Percentiles rank a stretch among this genome's conserved stretches.
These are phyloP conservation scores for Colletotrichum simmondsii DNA, from an alignment of 2,329 filamentous ascomycete species.

Conservation along the genomic window DNA sequence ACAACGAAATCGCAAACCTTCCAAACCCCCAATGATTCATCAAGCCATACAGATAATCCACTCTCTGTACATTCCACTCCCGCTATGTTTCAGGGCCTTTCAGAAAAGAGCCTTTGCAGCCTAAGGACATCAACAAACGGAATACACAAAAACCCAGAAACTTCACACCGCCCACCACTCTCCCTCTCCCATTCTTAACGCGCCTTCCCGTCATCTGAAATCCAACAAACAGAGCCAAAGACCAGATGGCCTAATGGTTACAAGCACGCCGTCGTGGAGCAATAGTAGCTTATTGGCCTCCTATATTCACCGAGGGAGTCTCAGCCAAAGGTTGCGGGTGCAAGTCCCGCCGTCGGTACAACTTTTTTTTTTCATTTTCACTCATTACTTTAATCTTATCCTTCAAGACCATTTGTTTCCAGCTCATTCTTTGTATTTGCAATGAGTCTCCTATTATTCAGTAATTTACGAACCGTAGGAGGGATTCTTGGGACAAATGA, in stretches of 20 bases:
- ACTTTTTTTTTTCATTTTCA: background rate
- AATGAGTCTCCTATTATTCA: no score
- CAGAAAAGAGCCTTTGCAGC: background rate
- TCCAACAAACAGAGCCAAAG: slow-evolving; percentile 16
- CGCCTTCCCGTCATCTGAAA: background rate
- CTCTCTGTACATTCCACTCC: no score
- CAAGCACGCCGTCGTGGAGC: slow-evolving; percentile 28
- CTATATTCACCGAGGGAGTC: background rate
- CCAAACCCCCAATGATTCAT: background rate
- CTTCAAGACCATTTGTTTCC: no score
- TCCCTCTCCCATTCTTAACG: slow-evolving; percentile 2
- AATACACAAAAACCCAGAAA: background rate
- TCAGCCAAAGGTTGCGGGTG: slow-evolving; percentile 35
- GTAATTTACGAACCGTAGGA: no score
- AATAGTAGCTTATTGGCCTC: slow-evolving; percentile 35
- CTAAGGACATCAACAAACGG: background rate
- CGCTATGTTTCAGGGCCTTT: background rate
- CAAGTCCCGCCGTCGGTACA: slow-evolving; percentile 31
- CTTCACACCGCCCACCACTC: background rate
- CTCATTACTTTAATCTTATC: no score
- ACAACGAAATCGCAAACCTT: background rate
- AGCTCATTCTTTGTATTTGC: no score
- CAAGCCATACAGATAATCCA: background rate
- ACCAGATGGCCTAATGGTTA: slow-evolving; percentile 24
- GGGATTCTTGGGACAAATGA: background rate